phyloP scores from a whole-genome alignment of 495 filamentous ascomycete species.

The Hyaloscypha hepaticicola region DNA sequence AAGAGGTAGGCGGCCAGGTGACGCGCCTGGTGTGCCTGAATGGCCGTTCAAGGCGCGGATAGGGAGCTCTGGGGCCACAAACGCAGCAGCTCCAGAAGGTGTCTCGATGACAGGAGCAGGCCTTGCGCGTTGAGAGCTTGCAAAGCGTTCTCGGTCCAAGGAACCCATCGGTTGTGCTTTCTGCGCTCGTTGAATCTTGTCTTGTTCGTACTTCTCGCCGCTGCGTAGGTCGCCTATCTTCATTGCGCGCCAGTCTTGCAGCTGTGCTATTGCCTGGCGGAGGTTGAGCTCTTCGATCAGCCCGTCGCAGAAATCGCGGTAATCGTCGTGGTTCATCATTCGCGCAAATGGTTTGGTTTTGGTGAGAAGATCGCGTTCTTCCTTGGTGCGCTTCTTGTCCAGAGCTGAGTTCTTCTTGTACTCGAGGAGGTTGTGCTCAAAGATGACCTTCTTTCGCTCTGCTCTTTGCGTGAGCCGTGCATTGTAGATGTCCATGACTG shows the following conservation, averaged over 20 bases:
- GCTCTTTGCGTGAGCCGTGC: constrained; percentile 83
- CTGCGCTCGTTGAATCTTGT: constrained; percentile 76
- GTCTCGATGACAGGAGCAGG: constrained; percentile 62
- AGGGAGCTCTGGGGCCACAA: constrained; percentile 76
- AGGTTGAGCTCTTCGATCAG: constrained; percentile 89
- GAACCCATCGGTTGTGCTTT: constrained; percentile 68
- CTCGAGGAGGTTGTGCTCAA: constrained; percentile 89
- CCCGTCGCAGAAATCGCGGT: constrained; percentile 77
- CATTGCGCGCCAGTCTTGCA: constrained; percentile 91
- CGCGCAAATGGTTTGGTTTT: constrained; percentile 94
- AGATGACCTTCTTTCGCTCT: constrained; percentile 95
- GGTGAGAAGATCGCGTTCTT: constrained; percentile 85
- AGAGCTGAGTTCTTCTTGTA: constrained; percentile 82
- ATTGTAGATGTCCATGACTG: constrained; percentile 98
- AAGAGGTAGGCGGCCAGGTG: constrained; percentile 23
- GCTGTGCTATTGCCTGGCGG: constrained; percentile 81
- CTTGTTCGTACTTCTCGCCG: constrained; percentile 92
- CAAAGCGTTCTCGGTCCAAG: constrained; percentile 75
- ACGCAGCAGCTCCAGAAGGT: constrained; percentile 64
- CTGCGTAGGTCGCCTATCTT: constrained; percentile 78
- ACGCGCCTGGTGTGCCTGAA: constrained; percentile 5
- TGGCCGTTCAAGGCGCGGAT: constrained; percentile 47
- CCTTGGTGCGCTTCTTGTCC: constrained; percentile 95
- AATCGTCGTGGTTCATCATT: constrained; percentile 94
- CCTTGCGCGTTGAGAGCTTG: constrained; percentile 58